These are phyloP conservation scores for Sextonia rubra DNA, from an alignment of 164 flowering plant species.

Conservation along the genomic window DNA sequence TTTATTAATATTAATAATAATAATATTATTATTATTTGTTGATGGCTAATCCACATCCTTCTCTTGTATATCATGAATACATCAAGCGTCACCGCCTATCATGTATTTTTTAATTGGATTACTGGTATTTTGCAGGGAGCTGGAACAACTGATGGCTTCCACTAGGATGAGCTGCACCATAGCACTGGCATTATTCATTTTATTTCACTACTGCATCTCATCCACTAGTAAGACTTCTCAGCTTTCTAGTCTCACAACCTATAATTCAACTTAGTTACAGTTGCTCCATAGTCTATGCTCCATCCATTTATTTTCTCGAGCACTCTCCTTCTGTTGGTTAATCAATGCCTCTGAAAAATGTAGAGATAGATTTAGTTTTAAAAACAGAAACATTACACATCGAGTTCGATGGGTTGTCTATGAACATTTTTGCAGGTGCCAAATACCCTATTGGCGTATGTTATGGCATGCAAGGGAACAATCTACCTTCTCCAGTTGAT, in stretches of 20 bases:
- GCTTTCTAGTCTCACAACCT: not conserved
- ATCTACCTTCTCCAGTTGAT: slow-evolving; percentile 15
- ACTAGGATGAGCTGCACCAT: too few relatives aligned
- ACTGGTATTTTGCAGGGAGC: too few relatives aligned
- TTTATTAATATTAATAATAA: too few relatives aligned
- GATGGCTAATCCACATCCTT: too few relatives aligned
- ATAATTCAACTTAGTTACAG: not conserved
- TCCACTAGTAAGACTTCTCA: not conserved
- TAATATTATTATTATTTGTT: too few relatives aligned
- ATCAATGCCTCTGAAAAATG: not conserved
- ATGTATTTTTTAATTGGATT: too few relatives aligned
- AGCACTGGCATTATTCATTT: not conserved
- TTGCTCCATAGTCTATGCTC: not conserved
- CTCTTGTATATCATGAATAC: too few relatives aligned
- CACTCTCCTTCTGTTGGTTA: too few relatives aligned
- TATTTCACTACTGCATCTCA: not conserved
- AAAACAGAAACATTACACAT: not conserved
- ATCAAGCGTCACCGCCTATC: too few relatives aligned
- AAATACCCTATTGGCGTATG: slow-evolving; percentile 16
- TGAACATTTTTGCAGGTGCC: not conserved
- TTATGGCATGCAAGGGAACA: slow-evolving; percentile 19
- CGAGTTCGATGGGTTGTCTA: not conserved
- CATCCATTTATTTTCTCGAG: too few relatives aligned
- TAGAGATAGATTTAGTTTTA: too few relatives aligned
- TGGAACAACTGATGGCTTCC: too few relatives aligned